These are phyloP conservation scores for Parmelia sp. DNA, from an alignment of 495 filamentous ascomycete species.

Conservation along the genomic window DNA sequence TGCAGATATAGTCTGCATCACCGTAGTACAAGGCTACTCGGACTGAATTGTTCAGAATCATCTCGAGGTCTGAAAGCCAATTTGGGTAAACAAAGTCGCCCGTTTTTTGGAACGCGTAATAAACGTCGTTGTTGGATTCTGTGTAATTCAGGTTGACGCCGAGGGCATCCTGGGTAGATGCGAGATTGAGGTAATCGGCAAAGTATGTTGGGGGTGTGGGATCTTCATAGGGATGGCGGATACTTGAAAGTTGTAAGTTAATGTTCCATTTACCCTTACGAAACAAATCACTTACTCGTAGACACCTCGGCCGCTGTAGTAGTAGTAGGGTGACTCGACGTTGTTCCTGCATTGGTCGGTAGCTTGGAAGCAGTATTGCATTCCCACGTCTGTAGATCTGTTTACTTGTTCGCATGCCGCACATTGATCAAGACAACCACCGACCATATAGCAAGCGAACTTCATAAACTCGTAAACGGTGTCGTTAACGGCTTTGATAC, in stretches of 20 bases:
- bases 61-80: conserved; percentile 41
- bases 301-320: conserved; percentile 40
- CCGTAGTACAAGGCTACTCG: conserved; percentile 43
- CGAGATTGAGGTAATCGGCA: conserved; percentile 41
- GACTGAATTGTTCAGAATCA: conserved; percentile 39
- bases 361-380: conserved; percentile 34
- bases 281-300: conserved; percentile 32
- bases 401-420: conserved; percentile 34
- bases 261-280: neutral
- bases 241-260: conserved; percentile 20
- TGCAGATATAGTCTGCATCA: conserved; percentile 40
- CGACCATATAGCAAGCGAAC: conserved; percentile 31
- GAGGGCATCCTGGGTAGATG: conserved; percentile 41
- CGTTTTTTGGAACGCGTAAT: conserved; percentile 39
- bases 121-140: conserved; percentile 35
- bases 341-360: conserved; percentile 38
- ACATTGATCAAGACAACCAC: conserved; percentile 41
- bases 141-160: conserved; percentile 49
- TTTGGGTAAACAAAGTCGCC: conserved; percentile 46
- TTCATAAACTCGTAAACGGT: conserved; percentile 35
- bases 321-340: conserved; percentile 43
- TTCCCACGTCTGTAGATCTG: conserved; percentile 33
- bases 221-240: conserved; percentile 43
- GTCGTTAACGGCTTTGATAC: conserved; percentile 49
- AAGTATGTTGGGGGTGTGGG: conserved; percentile 46